Evolutionary conservation across 768 basidiomycete genomes (phyloP).

Genomic region (Mycena crocata): DNA sequence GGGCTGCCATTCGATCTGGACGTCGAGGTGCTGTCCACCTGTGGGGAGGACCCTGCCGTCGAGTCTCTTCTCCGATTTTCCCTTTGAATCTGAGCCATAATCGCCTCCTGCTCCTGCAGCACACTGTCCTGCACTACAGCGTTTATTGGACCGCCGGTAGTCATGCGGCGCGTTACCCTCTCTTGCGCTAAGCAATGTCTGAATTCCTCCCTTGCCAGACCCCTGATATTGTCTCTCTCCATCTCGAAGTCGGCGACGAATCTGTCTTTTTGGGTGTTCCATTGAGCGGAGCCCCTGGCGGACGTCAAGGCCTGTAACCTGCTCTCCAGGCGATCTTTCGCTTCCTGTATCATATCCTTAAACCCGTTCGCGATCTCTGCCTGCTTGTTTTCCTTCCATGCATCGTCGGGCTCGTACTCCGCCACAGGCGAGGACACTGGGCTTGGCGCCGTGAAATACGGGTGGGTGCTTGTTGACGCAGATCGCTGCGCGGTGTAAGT

Average conservation of each 20-base stretch:
- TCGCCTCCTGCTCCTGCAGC: conserved; percentile 21
- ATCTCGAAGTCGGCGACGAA: background rate
- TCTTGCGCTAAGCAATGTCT: background rate
- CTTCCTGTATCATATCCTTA: conserved; percentile 63
- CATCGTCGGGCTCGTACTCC: conserved; percentile 63
- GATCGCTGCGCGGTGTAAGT: conserved; percentile 25
- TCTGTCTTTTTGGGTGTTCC: background rate
- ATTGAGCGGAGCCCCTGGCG: background rate
- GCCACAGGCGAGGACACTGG: conserved; percentile 24
- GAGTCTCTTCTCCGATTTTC: conserved; percentile 16
- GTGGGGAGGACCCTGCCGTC: background rate
- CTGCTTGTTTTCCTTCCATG: conserved; percentile 62
- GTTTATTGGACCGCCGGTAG: background rate
- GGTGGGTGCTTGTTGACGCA: conserved; percentile 19
- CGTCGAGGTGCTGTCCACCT: background rate
- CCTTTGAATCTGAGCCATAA: conserved; percentile 21
- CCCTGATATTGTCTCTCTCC: background rate
- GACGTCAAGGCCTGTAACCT: conserved; percentile 37
- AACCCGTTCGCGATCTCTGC: conserved; percentile 62
- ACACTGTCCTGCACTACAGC: background rate
- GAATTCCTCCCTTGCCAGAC: conserved; percentile 15
- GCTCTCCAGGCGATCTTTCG: conserved; percentile 66
- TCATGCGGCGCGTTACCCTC: conserved; percentile 4
- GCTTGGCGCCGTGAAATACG: background rate
- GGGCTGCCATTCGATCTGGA: background rate